These are phyloP conservation scores for Saururus chinensis DNA, from an alignment of 164 flowering plant genomes.

Conservation along the genomic window DNA sequence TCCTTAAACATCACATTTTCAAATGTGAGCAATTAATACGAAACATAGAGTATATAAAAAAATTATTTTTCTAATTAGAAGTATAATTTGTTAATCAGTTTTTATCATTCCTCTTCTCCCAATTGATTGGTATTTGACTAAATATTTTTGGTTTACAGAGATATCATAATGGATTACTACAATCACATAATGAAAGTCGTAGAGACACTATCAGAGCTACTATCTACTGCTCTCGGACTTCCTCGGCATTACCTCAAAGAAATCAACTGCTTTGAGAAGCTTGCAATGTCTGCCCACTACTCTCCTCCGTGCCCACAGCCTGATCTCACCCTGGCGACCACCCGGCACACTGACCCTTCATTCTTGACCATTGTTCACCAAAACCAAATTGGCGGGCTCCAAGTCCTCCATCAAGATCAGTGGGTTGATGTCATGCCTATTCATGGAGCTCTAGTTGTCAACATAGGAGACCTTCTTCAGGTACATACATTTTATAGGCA, in stretches of 20 bases:
- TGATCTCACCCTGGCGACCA: constrained; percentile 25
- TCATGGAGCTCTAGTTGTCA: constrained; percentile 29
- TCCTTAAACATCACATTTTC: no score
- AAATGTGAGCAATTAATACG: no score
- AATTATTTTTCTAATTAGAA: not conserved
- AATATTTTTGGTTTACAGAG: constrained; percentile 7
- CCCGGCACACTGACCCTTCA: constrained; percentile 24
- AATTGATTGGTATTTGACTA: not conserved
- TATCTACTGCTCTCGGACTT: constrained; percentile 26
- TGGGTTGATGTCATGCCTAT: constrained; percentile 29
- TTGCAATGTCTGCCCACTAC: constrained; percentile 16
- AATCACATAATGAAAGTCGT: constrained; percentile 14
- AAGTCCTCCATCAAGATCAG: constrained; percentile 23
- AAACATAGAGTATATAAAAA: not conserved
- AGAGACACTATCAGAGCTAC: constrained; percentile 9
- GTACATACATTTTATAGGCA: constrained; percentile 2
- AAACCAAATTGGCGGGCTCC: constrained; percentile 37
- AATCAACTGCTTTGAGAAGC: constrained; percentile 13
- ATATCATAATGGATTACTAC: constrained; percentile 13
- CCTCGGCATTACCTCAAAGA: constrained; percentile 7
- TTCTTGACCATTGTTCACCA: constrained; percentile 39
- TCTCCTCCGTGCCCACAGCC: constrained; percentile 46
- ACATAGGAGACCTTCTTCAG: constrained; percentile 40
- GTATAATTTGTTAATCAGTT: not conserved
- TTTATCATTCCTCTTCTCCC: not conserved